Evolutionary conservation across 176 grass and related monocot species (phyloP), one percentile per base, ranked within the genome.

Genomic region (Oryza brachyantha): DNA sequence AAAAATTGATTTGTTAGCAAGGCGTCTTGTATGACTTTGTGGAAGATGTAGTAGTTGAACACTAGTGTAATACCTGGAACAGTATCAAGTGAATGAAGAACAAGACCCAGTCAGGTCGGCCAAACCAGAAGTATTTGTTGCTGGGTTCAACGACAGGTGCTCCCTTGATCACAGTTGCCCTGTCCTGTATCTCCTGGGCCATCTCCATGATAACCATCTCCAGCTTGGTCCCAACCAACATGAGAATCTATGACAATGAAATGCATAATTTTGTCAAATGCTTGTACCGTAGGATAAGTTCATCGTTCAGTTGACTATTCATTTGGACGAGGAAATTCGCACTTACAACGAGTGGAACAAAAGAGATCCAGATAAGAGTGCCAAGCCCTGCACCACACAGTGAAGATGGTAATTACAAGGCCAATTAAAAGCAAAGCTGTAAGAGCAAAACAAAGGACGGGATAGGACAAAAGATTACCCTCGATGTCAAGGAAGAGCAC

Each of bases 191-290:
- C 58, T 98, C 77, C 25, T 87, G 70, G 27, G 95, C 92, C 95
- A 98, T 98, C 45, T 91, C 90, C 86, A 92, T 93, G 17, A 98
- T 98, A 22, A 98, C 86, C 36, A 93, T 78, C 79, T 94, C 89
- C 4, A 98, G 46, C 78, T 98, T 98, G 40, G 78, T 87, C 8
- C 95, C 95, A 68, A 94, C 52, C 10, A 86, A 7, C 77, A 97
- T 43, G 25, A 97, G 88, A 48, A 97, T 82, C 95, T 98, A 45
- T 70, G 78, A 78, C 43, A 58, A 78, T 1, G 22, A 35, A 35
- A 54, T 12, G 21, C 52, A 57, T 17, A 62, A 25, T 3, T 55
- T 66, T 9, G 16, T 64, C n/a, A 50, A 38, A 24, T 8, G 19
- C 10, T 34, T 55, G 24, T 9, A 13, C n/a, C 25, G 0, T 40